Evolutionary conservation across 345 rosid genomes (phyloP), one percentile per base, ranked within the genome.

Genomic region (Eucalyptus regnans): DNA sequence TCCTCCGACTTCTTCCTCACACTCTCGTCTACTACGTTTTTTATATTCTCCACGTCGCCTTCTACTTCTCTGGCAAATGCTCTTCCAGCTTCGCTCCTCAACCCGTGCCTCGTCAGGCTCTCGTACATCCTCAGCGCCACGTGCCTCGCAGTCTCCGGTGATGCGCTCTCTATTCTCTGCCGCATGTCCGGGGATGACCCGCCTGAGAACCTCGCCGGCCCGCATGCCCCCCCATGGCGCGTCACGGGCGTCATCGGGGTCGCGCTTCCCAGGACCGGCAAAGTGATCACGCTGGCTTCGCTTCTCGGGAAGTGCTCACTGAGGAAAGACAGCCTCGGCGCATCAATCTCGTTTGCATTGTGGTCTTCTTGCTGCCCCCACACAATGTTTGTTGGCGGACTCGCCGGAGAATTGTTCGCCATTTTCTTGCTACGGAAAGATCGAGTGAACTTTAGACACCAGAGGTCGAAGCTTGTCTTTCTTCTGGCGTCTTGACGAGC

Each of bases 51-150:
- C 44, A 86, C 33, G 29, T 33, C 27, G 62, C 87, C 87, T 18
- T 37, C 48, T 25, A 9, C 87, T 44, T 90, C 71, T 50, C 80
- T 16, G 25, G 27, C 89, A 8, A 89, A 33, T 7, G 88, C 90
- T 64, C 86, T 86, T 9, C 88, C 88, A 7, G 86, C 91, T 88
- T 92, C 91, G 81, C 88, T 64, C 71, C 80, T 87, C 88, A 90
- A 58, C 22, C 92, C 93, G 79, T 88, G 88, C 88, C 89, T 90
- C 91, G 90, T 88, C 93, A 90, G 83, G 89, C 92, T 90, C 88
- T 88, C 89, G 62, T 90, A 89, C 91, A 92, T 92, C 54, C 90
- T 92, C 89, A 90, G 8, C 2, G 93, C 92, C 23, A 86, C 68
- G 31, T 92, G 80, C 87, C 91, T 89, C 1, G 83, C 90, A 8